Evolutionary conservation across 129 eudicot species (phyloP), one percentile per base, ranked within the genome.

Genomic region (Saussurea involucrata): DNA sequence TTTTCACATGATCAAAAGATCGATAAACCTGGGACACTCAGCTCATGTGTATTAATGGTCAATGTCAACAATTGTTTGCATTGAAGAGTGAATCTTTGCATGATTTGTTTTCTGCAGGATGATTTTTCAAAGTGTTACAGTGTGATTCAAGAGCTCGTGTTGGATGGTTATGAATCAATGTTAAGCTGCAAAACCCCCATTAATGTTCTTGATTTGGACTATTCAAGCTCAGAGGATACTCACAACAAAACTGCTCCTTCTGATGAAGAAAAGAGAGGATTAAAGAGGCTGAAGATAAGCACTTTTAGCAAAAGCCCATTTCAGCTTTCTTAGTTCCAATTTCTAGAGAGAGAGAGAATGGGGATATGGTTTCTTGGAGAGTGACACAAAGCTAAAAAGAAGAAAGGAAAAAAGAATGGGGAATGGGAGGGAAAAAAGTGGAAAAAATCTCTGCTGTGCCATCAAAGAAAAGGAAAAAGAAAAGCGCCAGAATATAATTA

Each of bases 81-180:
- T 74, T 67, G 5, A 71, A 13, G 11, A 20, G 24, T 40, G 57
- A 12, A 18, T 6, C 57, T 66, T 49, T 8, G 58, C 58, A 49
- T 49, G 58, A 49, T 46, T 46, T 46, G 1, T 15, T 46, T 4
- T n/a, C 1, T 49, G 34, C 84, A 87, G 91, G 82, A 74, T 13
- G 80, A 75, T 21, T n/a, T n/a, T n/a, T n/a, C n/a, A n/a, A n/a
- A n/a, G n/a, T n/a, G n/a, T n/a, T n/a, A n/a, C n/a, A n/a, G 28
- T 60, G 18, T 75, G 63, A 76, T 87, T 84, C 84, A 87, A 81
- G 88, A 84, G 1, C 33, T 81, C 13, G 82, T 70, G 53, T 67
- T 49, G 77, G 84, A 86, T 7, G 85, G 72, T 22, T 80, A 80
- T 24, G 79, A 76, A 40, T 83, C 85, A 17, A 73, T 73, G 55